phyloP scores from a whole-genome alignment of 106 monocot genomes.

The Phalaenopsis aphrodite region DNA sequence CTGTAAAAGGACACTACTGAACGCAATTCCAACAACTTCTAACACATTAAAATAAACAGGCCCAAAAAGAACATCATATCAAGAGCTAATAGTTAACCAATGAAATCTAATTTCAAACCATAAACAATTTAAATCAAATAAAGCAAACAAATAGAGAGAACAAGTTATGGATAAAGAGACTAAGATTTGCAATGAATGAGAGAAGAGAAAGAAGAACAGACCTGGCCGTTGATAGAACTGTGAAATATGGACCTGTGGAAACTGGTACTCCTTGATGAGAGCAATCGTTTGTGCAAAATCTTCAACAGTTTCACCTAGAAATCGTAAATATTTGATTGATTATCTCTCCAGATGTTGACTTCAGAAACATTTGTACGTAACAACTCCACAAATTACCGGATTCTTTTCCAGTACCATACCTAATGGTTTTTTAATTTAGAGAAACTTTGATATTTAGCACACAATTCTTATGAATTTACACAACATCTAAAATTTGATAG shows the following conservation, averaged over 20 bases:
- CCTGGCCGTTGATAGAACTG: constrained; percentile 99
- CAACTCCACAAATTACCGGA: background rate
- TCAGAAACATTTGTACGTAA: background rate
- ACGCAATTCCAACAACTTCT: background rate
- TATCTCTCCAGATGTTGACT: background rate
- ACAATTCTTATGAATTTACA: too few species aligned
- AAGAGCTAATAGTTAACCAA: background rate
- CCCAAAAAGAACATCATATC: background rate
- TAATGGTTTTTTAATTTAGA: background rate
- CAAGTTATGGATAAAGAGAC: background rate
- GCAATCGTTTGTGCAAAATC: constrained; percentile 79
- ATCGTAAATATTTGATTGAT: background rate
- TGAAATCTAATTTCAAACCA: background rate
- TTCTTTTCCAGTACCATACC: background rate
- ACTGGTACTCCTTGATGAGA: constrained; percentile 85
- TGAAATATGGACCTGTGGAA: constrained; percentile 98
- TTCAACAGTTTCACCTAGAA: constrained; percentile 85
- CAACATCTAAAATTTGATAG: too few species aligned
- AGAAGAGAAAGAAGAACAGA: constrained; percentile 13
- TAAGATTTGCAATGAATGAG: background rate
- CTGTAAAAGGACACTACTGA: background rate
- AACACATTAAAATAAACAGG: background rate
- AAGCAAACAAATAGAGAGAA: background rate
- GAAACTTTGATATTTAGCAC: too few species aligned
- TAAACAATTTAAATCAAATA: background rate